Evolutionary conservation across 2,329 filamentous ascomycete species (phyloP).

Genomic region (Colletotrichum destructivum): DNA sequence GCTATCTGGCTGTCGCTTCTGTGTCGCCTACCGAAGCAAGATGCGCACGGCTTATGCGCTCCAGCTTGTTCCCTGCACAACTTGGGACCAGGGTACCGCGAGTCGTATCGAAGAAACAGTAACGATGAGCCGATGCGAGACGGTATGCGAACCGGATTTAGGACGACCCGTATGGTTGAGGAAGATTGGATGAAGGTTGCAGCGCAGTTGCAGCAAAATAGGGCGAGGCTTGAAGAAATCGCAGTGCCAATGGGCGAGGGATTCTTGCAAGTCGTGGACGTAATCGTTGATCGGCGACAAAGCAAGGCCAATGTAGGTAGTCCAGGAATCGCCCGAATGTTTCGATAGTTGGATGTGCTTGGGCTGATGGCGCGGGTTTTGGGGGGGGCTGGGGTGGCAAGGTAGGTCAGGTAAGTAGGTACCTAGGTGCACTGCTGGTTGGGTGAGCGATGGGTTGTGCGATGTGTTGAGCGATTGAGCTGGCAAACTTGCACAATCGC

Average conservation of each 20-base stretch:
- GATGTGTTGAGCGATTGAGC: background rate
- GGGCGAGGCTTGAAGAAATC: slow-evolving; percentile 7
- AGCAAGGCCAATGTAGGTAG: slow-evolving; percentile 1
- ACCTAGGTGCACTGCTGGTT: slow-evolving; percentile 1
- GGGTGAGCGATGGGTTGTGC: slow-evolving; percentile 17
- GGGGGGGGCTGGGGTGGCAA: background rate
- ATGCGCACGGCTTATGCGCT: slow-evolving; percentile 33
- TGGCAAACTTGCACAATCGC: slow-evolving; percentile 22
- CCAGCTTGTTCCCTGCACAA: slow-evolving; percentile 28
- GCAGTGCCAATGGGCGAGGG: background rate
- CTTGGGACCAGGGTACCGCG: slow-evolving; percentile 20
- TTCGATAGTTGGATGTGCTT: slow-evolving; percentile 27
- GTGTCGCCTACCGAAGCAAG: slow-evolving; percentile 23
- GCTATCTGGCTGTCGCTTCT: slow-evolving; percentile 5
- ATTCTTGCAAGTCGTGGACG: background rate
- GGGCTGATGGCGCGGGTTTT: background rate
- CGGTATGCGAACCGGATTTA: slow-evolving; percentile 6
- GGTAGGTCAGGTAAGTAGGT: background rate
- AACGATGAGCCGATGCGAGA: slow-evolving; percentile 17
- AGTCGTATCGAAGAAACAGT: slow-evolving; percentile 6
- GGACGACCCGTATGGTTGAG: slow-evolving; percentile 9
- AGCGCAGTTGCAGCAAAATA: slow-evolving; percentile 4
- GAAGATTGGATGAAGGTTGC: slow-evolving; percentile 9
- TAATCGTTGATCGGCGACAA: background rate
- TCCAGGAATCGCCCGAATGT: slow-evolving; percentile 24